A percentile compares a stretch with the other conserved stretches of the same genome.
Conservation (phyloP, 2,329 filamentous ascomycete species). For the Fusarium chlamydosporum region DNA sequence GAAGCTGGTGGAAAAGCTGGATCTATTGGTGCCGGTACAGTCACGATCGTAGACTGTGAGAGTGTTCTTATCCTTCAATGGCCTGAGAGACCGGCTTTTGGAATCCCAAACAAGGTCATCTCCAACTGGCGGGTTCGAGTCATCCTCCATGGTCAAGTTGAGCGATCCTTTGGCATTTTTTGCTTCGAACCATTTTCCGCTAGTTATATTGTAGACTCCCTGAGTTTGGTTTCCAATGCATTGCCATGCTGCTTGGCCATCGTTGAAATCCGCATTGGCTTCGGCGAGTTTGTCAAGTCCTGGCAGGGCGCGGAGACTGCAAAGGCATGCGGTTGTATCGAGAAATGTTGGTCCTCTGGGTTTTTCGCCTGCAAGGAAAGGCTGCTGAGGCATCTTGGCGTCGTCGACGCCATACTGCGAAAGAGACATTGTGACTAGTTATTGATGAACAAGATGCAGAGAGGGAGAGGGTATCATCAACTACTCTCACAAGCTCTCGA, state of each 20-base stretch:
- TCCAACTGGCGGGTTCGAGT: conserved; percentile 55
- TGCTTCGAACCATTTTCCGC: conserved; percentile 61
- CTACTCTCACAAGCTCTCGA: not conserved
- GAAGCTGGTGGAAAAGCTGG: conserved; percentile 59
- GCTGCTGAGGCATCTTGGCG: conserved; percentile 55
- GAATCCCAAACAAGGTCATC: conserved; percentile 52
- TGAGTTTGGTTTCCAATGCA: conserved; percentile 62
- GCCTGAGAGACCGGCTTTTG: conserved; percentile 46
- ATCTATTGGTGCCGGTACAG: conserved; percentile 60
- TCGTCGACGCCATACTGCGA: conserved; percentile 35
- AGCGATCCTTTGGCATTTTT: conserved; percentile 45
- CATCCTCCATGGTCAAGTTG: conserved; percentile 54
- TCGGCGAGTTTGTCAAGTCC: conserved; percentile 21
- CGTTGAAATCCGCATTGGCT: conserved; percentile 13
- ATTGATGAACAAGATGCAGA: not conserved
- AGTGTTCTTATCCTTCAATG: conserved; percentile 39
- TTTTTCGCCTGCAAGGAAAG: conserved; percentile 54
- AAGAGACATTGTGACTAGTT: conserved; percentile 35
- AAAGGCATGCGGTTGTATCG: conserved; percentile 58
- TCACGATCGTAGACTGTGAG: conserved; percentile 57
- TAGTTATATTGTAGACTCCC: conserved; percentile 54
- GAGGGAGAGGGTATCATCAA: not conserved
- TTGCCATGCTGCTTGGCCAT: conserved; percentile 56
- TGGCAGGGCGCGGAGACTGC: conserved; percentile 52
- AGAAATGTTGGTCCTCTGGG: conserved; percentile 57